Conservation (phyloP, 139 green algal species). For the Coelastrella sp. region DNA sequence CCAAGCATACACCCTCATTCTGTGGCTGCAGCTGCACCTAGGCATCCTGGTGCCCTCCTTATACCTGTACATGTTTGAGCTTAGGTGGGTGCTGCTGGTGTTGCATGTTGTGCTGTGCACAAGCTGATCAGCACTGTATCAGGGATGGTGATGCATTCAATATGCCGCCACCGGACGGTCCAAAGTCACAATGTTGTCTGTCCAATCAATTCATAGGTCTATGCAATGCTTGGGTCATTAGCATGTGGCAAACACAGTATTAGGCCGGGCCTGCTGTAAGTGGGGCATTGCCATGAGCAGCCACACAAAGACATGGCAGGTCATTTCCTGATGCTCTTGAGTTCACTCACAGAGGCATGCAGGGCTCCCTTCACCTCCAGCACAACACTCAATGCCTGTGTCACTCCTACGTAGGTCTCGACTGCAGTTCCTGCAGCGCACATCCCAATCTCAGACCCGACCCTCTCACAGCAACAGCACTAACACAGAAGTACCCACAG, state of each 20-base stretch:
- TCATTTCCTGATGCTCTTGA: no score
- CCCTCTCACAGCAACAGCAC: not conserved
- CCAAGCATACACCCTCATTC: not conserved
- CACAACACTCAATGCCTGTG: not conserved
- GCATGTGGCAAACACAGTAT: no score
- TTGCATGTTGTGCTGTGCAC: not conserved
- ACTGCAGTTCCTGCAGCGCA: not conserved
- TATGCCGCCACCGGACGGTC: not conserved
- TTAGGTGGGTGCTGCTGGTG: not conserved
- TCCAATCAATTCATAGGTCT: not conserved
- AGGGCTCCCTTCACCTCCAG: not conserved
- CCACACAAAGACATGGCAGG: no score
- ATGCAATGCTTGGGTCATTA: no score
- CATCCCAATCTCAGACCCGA: not conserved
- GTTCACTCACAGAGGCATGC: not conserved
- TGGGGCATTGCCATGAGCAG: no score
- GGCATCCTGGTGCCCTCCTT: not conserved
- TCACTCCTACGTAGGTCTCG: not conserved
- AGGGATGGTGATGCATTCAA: not conserved
- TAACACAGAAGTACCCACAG: not conserved
- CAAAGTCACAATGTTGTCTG: not conserved
- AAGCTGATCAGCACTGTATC: not conserved
- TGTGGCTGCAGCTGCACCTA: slow-evolving; percentile 38
- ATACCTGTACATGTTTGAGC: slow-evolving; percentile 3
- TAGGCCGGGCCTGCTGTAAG: no score